A percentile compares a stretch with the other conserved stretches of the same genome.
Conservation (phyloP, 1,139 yeast species). For the Spathaspora sp. region DNA sequence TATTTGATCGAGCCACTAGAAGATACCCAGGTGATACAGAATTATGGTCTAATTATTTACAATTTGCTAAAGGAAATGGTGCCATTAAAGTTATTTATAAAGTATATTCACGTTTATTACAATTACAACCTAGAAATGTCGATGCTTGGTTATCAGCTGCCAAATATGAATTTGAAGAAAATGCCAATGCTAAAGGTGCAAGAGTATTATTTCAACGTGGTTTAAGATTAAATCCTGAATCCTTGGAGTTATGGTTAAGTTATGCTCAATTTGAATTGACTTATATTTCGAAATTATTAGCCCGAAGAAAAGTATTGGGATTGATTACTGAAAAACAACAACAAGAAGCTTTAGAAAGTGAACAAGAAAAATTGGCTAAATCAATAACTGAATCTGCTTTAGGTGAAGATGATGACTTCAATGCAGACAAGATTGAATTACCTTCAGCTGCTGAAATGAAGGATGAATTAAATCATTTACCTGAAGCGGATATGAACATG, state of each 20-base stretch:
- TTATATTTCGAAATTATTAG: conserved; percentile 78
- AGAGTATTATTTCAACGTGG: conserved; percentile 84
- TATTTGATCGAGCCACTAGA: conserved; percentile 80
- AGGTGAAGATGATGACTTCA: conserved; percentile 29
- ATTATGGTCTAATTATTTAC: conserved; percentile 78
- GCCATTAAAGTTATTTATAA: conserved; percentile 80
- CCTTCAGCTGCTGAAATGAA: conserved; percentile 58
- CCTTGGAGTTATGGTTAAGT: conserved; percentile 73
- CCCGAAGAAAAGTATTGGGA: conserved; percentile 82
- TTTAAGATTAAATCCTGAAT: conserved; percentile 78
- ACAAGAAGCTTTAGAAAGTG: conserved; percentile 46
- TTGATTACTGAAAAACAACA: conserved; percentile 72
- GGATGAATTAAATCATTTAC: conserved; percentile 67
- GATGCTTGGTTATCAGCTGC: conserved; percentile 96
- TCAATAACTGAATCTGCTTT: conserved; percentile 26
- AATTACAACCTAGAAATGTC: conserved; percentile 86
- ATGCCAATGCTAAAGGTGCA: conserved; percentile 88
- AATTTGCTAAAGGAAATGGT: conserved; percentile 69
- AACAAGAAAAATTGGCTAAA: conserved; percentile 30
- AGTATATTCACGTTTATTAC: conserved; percentile 75
- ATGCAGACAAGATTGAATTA: conserved; percentile 43
- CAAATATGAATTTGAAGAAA: conserved; percentile 85
- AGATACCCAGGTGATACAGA: conserved; percentile 76
- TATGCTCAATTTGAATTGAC: conserved; percentile 87
- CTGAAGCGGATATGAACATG: conserved; percentile 86